Conservation (phyloP, 2,329 filamentous ascomycete species). For the Aspergillus costaricaensis region DNA sequence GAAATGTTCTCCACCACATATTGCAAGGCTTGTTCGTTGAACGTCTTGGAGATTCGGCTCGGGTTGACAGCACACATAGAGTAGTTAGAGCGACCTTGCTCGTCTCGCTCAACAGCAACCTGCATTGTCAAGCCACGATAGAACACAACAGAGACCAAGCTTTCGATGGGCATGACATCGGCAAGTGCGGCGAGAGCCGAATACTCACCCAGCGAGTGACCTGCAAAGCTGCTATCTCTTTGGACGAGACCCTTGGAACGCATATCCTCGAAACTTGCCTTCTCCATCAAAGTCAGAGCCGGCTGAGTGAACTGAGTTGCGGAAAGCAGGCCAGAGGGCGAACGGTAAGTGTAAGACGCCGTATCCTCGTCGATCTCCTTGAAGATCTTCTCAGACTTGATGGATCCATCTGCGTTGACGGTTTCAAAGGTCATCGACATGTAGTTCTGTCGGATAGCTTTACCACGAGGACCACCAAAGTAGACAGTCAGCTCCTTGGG, state of each 20-base stretch:
- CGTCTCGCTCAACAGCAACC: slow-evolving; percentile 96
- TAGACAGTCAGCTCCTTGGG: slow-evolving; percentile 98
- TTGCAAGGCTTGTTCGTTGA: slow-evolving; percentile 95
- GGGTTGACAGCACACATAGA: slow-evolving; percentile 99
- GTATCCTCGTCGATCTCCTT: slow-evolving; percentile 94
- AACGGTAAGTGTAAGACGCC: slow-evolving; percentile 94
- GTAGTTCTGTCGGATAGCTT: slow-evolving; percentile 97
- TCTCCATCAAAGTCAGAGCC: slow-evolving; percentile 97
- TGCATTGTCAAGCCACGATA: slow-evolving; percentile 99
- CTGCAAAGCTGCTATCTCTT: slow-evolving; percentile 93
- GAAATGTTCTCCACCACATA: slow-evolving; percentile 96
- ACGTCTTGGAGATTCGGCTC: slow-evolving; percentile 95
- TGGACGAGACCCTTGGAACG: slow-evolving; percentile 94
- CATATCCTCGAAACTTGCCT: slow-evolving; percentile 99
- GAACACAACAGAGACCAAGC: slow-evolving; percentile 96
- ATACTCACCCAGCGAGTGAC: slow-evolving; percentile 97
- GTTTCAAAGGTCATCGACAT: slow-evolving; percentile 99
- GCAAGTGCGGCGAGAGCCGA: slow-evolving; percentile 93
- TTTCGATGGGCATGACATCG: slow-evolving; percentile 99
- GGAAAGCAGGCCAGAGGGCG: slow-evolving; percentile 89
- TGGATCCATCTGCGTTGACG: slow-evolving; percentile 84
- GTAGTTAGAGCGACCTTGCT: slow-evolving; percentile 91
- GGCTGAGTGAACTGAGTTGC: slow-evolving; percentile 99
- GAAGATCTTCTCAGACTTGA: slow-evolving; percentile 99
- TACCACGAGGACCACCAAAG: slow-evolving; percentile 94